Conservation (phyloP, 1,284 basidiomycete genomes). For the Ganoderma lingzhi region DNA sequence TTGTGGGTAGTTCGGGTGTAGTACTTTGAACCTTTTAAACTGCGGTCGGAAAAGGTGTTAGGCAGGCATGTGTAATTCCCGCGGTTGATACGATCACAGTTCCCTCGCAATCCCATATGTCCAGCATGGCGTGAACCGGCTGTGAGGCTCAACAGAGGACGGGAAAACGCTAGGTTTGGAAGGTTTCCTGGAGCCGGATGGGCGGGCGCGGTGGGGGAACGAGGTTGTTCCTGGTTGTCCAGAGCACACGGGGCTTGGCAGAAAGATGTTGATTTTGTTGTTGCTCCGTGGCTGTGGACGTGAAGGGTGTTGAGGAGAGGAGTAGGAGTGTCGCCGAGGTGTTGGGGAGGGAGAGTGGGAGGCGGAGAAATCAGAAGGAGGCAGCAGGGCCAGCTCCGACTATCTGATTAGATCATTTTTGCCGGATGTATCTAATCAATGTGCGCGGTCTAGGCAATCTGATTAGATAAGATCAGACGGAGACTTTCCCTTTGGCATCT, state of each 20-base stretch:
- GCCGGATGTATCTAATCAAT: slow-evolving; percentile 24
- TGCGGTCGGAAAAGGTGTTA: slow-evolving; percentile 22
- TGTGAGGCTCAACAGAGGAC: slow-evolving; percentile 10
- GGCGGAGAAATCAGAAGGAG: neutral
- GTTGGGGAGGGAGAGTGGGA: slow-evolving; percentile 8
- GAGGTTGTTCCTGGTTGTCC: neutral
- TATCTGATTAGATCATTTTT: slow-evolving; percentile 34
- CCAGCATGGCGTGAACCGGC: slow-evolving; percentile 19
- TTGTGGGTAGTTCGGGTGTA: slow-evolving; percentile 21
- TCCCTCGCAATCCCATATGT: slow-evolving; percentile 1
- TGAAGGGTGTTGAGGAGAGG: slow-evolving; percentile 6
- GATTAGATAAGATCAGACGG: slow-evolving; percentile 33
- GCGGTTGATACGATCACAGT: slow-evolving; percentile 20
- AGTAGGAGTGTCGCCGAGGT: neutral
- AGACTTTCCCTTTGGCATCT: neutral
- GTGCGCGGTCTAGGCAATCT: slow-evolving; percentile 19
- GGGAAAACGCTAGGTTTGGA: neutral
- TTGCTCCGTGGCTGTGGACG: neutral
- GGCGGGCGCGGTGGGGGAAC: neutral
- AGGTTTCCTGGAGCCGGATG: neutral
- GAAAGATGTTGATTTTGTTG: neutral
- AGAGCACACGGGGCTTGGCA: neutral
- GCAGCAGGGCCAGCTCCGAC: neutral
- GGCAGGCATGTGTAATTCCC: slow-evolving; percentile 21
- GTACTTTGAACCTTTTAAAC: slow-evolving; percentile 29